Evolutionary conservation across 2,329 filamentous ascomycete genomes (phyloP).

Genomic region (Aspergillus sp.): DNA sequence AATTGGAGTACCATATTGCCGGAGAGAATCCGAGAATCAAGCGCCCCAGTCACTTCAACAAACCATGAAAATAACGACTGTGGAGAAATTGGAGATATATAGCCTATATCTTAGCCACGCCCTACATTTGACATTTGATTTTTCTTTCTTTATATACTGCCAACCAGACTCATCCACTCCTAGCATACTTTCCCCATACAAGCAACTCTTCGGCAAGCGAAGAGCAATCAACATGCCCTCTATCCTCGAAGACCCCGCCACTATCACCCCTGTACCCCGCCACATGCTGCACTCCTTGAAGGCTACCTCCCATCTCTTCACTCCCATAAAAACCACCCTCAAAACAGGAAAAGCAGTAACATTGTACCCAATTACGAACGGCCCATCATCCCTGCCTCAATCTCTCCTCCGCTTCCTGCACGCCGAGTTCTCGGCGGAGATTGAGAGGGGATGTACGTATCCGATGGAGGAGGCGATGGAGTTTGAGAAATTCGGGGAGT

Average conservation of each 20-base stretch:
- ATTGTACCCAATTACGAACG: slow-evolving; percentile 35
- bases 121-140: background rate
- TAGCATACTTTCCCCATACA: background rate
- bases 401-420: slow-evolving; percentile 36
- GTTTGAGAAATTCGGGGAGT: slow-evolving; percentile 36
- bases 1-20: too few species aligned
- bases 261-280: slow-evolving; percentile 29
- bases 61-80: background rate
- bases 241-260: slow-evolving; percentile 41
- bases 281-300: slow-evolving; percentile 20
- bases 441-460: slow-evolving; percentile 42
- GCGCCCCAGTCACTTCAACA: background rate
- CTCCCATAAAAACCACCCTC: slow-evolving; percentile 30
- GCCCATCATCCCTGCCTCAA: slow-evolving; percentile 27
- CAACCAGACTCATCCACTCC: background rate
- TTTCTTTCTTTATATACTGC: background rate
- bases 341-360: slow-evolving; percentile 31
- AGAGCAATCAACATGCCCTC: slow-evolving; percentile 35
- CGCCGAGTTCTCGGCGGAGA: slow-evolving; percentile 41
- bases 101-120: background rate
- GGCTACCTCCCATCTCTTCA: slow-evolving; percentile 20
- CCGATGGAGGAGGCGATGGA: slow-evolving; percentile 43
- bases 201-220: too few species aligned
- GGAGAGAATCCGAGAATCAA: background rate
- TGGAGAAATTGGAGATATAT: background rate